Evolutionary conservation across 331 rosid species (phyloP), one percentile per base, ranked within the genome.

Genomic region (Ulmus americana): DNA sequence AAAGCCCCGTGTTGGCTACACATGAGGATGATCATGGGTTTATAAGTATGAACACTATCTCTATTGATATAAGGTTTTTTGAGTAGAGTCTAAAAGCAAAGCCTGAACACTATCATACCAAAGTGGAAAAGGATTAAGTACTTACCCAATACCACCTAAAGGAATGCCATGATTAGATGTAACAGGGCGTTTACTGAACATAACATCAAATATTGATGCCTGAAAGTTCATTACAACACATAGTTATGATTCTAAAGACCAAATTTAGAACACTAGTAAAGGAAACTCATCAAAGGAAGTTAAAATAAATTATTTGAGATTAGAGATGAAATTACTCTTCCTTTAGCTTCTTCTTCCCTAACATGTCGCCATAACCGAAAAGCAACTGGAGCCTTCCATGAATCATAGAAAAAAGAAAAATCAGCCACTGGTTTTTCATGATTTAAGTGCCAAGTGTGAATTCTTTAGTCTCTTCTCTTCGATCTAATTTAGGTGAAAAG

Each of bases 71-170:
- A 2, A 1, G 22, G 22, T 2, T 28, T 28, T 28, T 28, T 28
- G 4, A 0, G 35, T 28, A 2, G 35, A 28, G 4, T 28, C 35
- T 28, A 28, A 28, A 28, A 28, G 4, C 35, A 28, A 28, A 28
- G 35, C 4, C 35, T 3, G 35, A 28, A 28, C 35, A 28, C 35
- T 28, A 28, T 28, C 35, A 28, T 28, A 28, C 4, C 35, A 28
- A 28, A 2, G 35, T 28, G 35, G 35, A 41, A 41, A 50, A 28
- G 1, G 18, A 43, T 42, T 40, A 11, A 22, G 22, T 28, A 58
- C 76, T 11, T 69, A 77, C 82, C 82, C 82, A 51, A 77, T 73
- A 15, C 82, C 82, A 53, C 82, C 82, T 63, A 77, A 64, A 45
- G 82, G 65, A 68, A 77, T 45, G 50, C 78, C 78, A 5, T 77